A percentile compares a stretch with the other conserved stretches of the same genome.
Conservation (phyloP, 257 asterid genomes). For the Nicotiana knightiana region DNA sequence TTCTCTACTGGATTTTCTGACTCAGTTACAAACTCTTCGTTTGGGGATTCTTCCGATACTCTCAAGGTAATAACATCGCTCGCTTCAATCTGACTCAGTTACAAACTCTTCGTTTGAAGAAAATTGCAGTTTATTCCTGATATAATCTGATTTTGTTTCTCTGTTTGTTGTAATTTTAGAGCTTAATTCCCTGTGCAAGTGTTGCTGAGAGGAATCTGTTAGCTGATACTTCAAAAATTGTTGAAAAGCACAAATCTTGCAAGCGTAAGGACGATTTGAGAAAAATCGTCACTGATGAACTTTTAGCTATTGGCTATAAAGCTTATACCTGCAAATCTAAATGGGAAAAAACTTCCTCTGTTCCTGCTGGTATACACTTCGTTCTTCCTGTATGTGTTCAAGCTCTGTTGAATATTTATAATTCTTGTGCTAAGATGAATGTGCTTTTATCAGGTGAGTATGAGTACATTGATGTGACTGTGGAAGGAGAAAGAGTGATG, state of each 20-base stretch:
- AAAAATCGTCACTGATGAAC: slow-evolving; percentile 55
- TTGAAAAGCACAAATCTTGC: slow-evolving; percentile 61
- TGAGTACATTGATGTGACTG: slow-evolving; percentile 73
- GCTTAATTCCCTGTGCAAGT: slow-evolving; percentile 67
- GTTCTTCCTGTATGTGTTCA: not conserved
- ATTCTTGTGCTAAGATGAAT: not conserved
- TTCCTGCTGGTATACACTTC: slow-evolving; percentile 63
- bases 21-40: slow-evolving; percentile 37
- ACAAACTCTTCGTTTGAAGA: no score
- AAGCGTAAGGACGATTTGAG: slow-evolving; percentile 62
- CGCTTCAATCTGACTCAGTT: not conserved
- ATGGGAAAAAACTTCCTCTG: slow-evolving; percentile 72
- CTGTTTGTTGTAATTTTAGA: slow-evolving; percentile 28
- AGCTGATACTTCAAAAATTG: slow-evolving; percentile 68
- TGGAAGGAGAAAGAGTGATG: slow-evolving; percentile 53
- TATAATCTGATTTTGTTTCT: not conserved
- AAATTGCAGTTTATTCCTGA: not conserved
- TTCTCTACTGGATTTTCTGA: slow-evolving; percentile 37
- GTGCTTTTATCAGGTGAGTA: slow-evolving; percentile 44
- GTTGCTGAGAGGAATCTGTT: slow-evolving; percentile 67
- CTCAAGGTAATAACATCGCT: slow-evolving; percentile 49
- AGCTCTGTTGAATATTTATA: not conserved
- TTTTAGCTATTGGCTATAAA: slow-evolving; percentile 52
- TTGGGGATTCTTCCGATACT: slow-evolving; percentile 52
- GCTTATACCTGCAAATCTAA: slow-evolving; percentile 80